A percentile compares a stretch with the other conserved stretches of the same genome.
phyloP scores from a whole-genome alignment of 139 green algal genomes.

The Pseudopediastrum boryanum region DNA sequence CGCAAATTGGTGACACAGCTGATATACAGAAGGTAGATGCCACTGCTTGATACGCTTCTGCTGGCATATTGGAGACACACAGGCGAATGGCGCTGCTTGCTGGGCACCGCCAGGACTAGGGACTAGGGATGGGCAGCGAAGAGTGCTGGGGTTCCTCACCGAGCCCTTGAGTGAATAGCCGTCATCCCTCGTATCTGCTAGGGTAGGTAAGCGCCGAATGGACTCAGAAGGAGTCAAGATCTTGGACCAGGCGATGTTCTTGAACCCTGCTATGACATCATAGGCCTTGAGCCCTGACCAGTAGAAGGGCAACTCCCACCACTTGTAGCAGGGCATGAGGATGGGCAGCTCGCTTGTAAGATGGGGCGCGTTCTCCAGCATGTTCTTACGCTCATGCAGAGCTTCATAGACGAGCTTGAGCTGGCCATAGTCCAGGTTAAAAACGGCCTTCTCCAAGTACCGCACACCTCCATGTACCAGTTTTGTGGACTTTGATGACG shows the following conservation, averaged over 20 bases:
- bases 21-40: too few species aligned
- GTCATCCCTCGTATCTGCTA: slow-evolving; percentile 56
- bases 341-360: slow-evolving; percentile 81
- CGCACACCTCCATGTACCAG: slow-evolving; percentile 95
- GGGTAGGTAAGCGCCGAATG: slow-evolving; percentile 75
- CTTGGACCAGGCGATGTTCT: slow-evolving; percentile 80
- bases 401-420: slow-evolving; percentile 95
- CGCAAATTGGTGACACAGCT: too few species aligned
- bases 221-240: slow-evolving; percentile 74
- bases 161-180: slow-evolving; percentile 78
- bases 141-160: too few species aligned
- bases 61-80: too few species aligned
- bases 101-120: too few species aligned
- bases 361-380: slow-evolving; percentile 90
- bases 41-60: too few species aligned
- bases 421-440: slow-evolving; percentile 86
- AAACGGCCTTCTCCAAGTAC: slow-evolving; percentile 91
- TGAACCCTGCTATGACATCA: slow-evolving; percentile 88
- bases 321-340: slow-evolving; percentile 98
- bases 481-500: slow-evolving; percentile 94
- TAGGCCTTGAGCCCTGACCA: slow-evolving; percentile 95
- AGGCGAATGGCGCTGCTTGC: too few species aligned
- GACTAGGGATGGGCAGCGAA: too few species aligned
- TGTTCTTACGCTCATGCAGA: slow-evolving; percentile 77
- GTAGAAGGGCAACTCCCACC: slow-evolving; percentile 98